Base-by-base conservation (phyloP, 805 yeast species). In the Sugiyamaella chiloensis region DNA sequence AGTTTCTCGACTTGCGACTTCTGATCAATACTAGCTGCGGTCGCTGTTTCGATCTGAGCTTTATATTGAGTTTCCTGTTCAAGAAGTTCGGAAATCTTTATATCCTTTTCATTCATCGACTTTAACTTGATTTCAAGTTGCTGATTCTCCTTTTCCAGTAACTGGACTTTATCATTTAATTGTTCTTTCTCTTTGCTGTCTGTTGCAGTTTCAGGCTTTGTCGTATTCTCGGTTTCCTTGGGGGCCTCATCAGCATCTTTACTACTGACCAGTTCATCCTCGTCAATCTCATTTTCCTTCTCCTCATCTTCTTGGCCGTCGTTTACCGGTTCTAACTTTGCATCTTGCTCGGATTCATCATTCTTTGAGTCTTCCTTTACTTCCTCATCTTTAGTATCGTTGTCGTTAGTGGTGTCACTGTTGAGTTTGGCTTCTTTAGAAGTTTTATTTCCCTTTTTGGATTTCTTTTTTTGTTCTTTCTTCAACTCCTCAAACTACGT, bases 401-500 rank as follows among this genome's bases (percentile, higher is more conserved):
- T n/a, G n/a, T n/a, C n/a, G n/a, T n/a, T n/a, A n/a, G n/a, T n/a
- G n/a, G 3, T 29, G 32, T 5, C 32, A n/a, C 32, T 29, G 32
- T 29, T 29, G 32, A 4, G 32, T 16, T 29, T 29, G 32, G 51
- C n/a, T 9, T 43, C 50, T 19, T 26, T 36, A 21, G 54, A 48
- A 52, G 70, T 66, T 58, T 68, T 70, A 63, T 65, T 64, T 64
- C 69, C 69, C 64, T 65, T 63, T 65, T 70, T 71, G 63, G 73
- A 71, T 60, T 72, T 75, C 61, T 73, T 77, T 61, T 80, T 71
- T 60, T 72, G 70, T 54, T 71, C 72, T 65, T 71, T 72, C 65
- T 79, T 85, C 71, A 85, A 67, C 58, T 83, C 87, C 50, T 84
- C 89, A 55, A 72, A 79, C 73, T 72, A 53, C 19, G 23, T n/a